A percentile compares a stretch with the other conserved stretches of the same genome.
Conservation (phyloP, 345 rosid species). For the Psidium guajava region DNA sequence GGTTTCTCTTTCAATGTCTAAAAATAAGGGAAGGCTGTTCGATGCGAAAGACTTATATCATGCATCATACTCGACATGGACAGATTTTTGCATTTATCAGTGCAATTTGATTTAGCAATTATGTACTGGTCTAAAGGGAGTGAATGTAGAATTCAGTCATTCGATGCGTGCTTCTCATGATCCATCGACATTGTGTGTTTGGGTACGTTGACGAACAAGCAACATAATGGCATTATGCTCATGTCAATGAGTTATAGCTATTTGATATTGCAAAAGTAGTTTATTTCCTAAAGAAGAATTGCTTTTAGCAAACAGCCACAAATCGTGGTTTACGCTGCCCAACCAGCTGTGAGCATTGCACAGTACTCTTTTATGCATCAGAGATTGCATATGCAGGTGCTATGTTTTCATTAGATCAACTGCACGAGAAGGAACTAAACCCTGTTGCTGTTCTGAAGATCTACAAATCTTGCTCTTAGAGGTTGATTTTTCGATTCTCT, state of each 20-base stretch:
- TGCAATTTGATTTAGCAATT: not conserved
- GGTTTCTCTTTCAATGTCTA: not conserved
- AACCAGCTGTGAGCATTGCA: slow-evolving; percentile 1
- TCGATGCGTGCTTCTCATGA: not conserved
- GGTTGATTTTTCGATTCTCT: slow-evolving; percentile 10
- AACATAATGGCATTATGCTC: not conserved
- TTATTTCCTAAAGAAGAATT: not conserved
- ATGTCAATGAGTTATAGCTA: not conserved
- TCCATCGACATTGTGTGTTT: not conserved
- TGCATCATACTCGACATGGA: not conserved
- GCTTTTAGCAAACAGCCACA: slow-evolving; percentile 1
- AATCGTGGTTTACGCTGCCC: not conserved
- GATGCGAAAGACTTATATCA: not conserved
- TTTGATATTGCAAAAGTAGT: not conserved
- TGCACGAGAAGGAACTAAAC: slow-evolving; percentile 12
- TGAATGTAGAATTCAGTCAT: not conserved
- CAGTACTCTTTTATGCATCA: slow-evolving; percentile 12
- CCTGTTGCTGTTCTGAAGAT: slow-evolving; percentile 14
- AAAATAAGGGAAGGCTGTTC: not conserved
- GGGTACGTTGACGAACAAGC: not conserved
- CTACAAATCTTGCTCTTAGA: slow-evolving; percentile 15
- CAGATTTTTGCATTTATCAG: not conserved
- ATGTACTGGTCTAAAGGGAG: not conserved
- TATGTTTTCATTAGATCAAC: slow-evolving; percentile 6
- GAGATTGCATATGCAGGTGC: slow-evolving; percentile 16